Evolutionary conservation across 2,329 filamentous ascomycete genomes (phyloP), one percentile per base, ranked within the genome.

Genomic region (Allantophomopsis cytisporea): DNA sequence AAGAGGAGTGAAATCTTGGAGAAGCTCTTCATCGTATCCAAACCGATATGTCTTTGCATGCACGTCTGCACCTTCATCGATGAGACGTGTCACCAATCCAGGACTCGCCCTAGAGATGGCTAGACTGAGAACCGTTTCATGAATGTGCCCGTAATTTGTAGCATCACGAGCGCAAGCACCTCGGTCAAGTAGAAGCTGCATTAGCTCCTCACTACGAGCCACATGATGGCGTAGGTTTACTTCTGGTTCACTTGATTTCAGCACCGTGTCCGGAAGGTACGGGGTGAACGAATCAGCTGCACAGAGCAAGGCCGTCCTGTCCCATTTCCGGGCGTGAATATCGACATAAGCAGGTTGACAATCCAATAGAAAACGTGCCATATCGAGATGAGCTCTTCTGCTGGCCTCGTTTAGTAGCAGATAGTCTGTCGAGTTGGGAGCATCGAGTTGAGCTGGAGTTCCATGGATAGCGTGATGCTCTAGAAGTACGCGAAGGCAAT

Each of bases 41-140:
- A 34, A 13, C 35, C 42, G 10, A 28, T 4, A 12, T 28, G 23
- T 39, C 16, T 41, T 45, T 12, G 39, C 38, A 13, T 35, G 41
- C 37, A 31, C 41, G 39, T 48, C 45, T 30, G 45, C 45, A 31
- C 43, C 45, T 42, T 39, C 37, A 35, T 39, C 43, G 38, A 45
- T 39, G 39, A 45, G 44, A 23, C 45, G 45, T 39, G 35, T 42
- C 31, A 46, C 41, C 21, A 47, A 43, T 38, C 15, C 38, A 37
- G 31, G 33, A 39, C 36, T 42, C 16, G 23, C 45, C 18, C 37
- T 39, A 34, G 45, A 44, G 31, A 46, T 35, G 30, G 43, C 35
- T 38, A 37, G 32, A 33, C 35, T 43, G 31, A 40, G 39, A 37
- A 40, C 39, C 15, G 39, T 40, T 14, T 40, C 33, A 23, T 23